These are phyloP conservation scores for Paramyrothecium sp. DNA, from an alignment of 2,329 filamentous ascomycete genomes.

Conservation along the genomic window DNA sequence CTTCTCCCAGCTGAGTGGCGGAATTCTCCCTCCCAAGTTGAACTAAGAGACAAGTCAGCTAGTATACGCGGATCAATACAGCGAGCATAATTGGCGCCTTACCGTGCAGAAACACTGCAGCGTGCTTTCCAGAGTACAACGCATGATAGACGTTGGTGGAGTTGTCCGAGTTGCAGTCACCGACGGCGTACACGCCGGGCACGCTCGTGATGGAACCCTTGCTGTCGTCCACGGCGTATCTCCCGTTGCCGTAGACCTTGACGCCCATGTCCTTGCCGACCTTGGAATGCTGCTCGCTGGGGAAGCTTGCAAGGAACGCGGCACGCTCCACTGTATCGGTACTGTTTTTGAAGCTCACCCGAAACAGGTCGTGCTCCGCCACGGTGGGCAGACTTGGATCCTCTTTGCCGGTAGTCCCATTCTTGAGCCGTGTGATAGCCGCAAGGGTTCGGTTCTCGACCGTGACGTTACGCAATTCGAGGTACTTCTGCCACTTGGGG, in stretches of 20 bases:
- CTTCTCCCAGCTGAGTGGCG: constrained; percentile 27
- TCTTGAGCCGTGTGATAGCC: constrained; percentile 42
- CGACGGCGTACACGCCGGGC: constrained; percentile 54
- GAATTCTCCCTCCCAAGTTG: constrained; percentile 40
- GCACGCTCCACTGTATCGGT: constrained; percentile 43
- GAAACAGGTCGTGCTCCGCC: constrained; percentile 54
- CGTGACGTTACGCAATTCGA: constrained; percentile 47
- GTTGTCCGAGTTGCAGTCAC: constrained; percentile 60
- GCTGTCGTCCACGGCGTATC: constrained; percentile 38
- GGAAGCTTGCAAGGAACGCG: constrained; percentile 52
- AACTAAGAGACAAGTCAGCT: constrained; percentile 23
- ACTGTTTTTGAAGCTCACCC: constrained; percentile 46
- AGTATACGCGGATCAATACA: too few species aligned
- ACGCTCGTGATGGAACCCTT: constrained; percentile 51
- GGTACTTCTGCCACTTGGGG: constrained; percentile 47
- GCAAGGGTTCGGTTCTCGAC: constrained; percentile 57
- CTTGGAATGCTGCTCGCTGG: constrained; percentile 43
- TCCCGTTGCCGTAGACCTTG: constrained; percentile 33
- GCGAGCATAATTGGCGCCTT: constrained; percentile 23
- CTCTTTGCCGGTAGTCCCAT: constrained; percentile 31
- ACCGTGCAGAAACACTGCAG: constrained; percentile 58
- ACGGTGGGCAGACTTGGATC: constrained; percentile 41
- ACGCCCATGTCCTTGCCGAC: constrained; percentile 49
- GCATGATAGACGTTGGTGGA: constrained; percentile 61
- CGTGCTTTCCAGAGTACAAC: constrained; percentile 56